Base-by-base conservation (phyloP, 2,329 filamentous ascomycete genomes). In the Pleoardoris graminearum region DNA sequence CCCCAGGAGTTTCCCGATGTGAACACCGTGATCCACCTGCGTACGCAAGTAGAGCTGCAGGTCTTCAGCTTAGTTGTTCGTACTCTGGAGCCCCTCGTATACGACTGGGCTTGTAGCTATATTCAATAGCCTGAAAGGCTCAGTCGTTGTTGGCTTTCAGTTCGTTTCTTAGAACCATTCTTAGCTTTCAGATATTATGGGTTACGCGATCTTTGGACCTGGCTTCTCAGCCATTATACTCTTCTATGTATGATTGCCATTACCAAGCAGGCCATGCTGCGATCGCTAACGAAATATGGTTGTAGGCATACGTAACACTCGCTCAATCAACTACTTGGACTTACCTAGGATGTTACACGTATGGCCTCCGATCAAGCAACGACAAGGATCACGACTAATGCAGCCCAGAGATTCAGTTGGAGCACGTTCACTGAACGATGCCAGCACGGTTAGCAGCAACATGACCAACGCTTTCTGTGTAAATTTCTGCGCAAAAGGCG, bases 261-360 rank as follows among this genome's bases (percentile, higher is more conserved):
- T 21, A 11, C 19, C 19, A 47, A n/a, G 19, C 5, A 14, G 16
- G 14, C 16, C 32, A 17, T 38, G 14, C 27, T 17, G 16, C 22
- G 14, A 55, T 44, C 25, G 37, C 59, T 59, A 37, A 58, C 36
- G n/a, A n/a, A 33, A 14, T 12, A 38, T 51, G 30, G 4, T 19
- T 35, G 19, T 38, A 62, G 60, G 35, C 39, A n/a, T 36, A 33
- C 12, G 11, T 50, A 30, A 48, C 47, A 35, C 38, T 54, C 19
- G 42, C 43, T 19, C 50, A 45, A 32, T 39, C 38, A 17, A 21
- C 44, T 10, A 48, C 53, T 29, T 72, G 68, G 69, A 46, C 35
- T 4, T 70, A 61, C 42, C 29, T 51, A 25, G 69, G 69, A 38
- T 72, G 68, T 50, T 70, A 65, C 51, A 62, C 58, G 51, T 68